These are phyloP conservation scores for Porogramme epimiltina DNA, from an alignment of 1,284 basidiomycete species.

Conservation along the genomic window DNA sequence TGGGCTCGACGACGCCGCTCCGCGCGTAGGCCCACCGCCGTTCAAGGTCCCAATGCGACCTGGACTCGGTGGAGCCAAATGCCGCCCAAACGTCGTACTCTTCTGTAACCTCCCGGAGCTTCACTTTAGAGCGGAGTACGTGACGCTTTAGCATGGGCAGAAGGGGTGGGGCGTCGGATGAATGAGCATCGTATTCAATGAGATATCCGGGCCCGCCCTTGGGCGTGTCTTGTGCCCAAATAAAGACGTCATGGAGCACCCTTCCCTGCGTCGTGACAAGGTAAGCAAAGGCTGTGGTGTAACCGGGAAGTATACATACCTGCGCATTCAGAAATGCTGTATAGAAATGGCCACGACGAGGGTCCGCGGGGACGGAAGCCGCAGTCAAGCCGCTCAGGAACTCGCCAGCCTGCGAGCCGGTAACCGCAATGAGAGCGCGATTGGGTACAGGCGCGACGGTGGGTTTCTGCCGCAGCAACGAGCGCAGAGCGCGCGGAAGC, in stretches of 20 bases:
- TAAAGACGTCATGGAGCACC: conserved; percentile 86
- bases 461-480: conserved; percentile 52
- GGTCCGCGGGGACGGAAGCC: conserved; percentile 53
- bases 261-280: conserved; percentile 63
- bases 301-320: conserved; percentile 41
- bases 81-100: conserved; percentile 81
- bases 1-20: conserved; percentile 71
- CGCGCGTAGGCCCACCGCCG: conserved; percentile 57
- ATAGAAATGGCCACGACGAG: conserved; percentile 62
- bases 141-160: conserved; percentile 78
- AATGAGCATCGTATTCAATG: conserved; percentile 72
- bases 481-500: conserved; percentile 40
- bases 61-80: conserved; percentile 61
- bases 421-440: conserved; percentile 72
- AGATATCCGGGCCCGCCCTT: conserved; percentile 59
- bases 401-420: conserved; percentile 80
- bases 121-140: conserved; percentile 89
- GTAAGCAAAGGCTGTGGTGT: conserved; percentile 2
- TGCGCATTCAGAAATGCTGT: conserved; percentile 87
- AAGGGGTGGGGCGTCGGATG: conserved; percentile 60
- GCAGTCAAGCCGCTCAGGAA: conserved; percentile 90
- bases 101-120: conserved; percentile 73
- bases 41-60: conserved; percentile 37
- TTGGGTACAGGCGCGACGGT: conserved; percentile 64
- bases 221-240: conserved; percentile 64